Percentiles rank a stretch among this genome's conserved stretches.
Evolutionary conservation across 2,329 filamentous ascomycete genomes (phyloP).

Genomic region (Neurospora sp.): DNA sequence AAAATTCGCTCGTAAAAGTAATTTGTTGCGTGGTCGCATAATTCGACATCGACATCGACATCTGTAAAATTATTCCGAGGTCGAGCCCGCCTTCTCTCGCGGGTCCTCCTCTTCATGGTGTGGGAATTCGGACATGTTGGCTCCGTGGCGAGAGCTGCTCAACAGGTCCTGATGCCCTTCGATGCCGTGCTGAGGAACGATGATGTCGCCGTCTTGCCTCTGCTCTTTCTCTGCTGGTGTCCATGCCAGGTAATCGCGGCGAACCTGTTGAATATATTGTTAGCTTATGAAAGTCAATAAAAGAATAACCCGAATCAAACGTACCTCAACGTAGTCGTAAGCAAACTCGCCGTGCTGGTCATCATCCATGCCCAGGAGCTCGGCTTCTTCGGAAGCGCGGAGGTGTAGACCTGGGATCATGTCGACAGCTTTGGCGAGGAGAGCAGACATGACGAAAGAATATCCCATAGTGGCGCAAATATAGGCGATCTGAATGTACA

Average conservation of each 20-base stretch:
- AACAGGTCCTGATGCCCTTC: slow-evolving; percentile 55
- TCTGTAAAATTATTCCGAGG: neutral
- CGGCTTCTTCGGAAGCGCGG: slow-evolving; percentile 69
- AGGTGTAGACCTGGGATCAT: slow-evolving; percentile 68
- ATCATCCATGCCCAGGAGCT: slow-evolving; percentile 81
- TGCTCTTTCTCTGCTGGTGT: slow-evolving; percentile 64
- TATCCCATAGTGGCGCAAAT: slow-evolving; percentile 57
- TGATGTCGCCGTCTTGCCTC: slow-evolving; percentile 43
- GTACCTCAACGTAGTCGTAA: slow-evolving; percentile 76
- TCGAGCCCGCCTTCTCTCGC: neutral
- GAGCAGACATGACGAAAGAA: slow-evolving; percentile 61
- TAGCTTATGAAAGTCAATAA: neutral
- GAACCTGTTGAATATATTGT: slow-evolving; percentile 30
- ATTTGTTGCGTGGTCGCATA: neutral
- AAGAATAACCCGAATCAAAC: neutral
- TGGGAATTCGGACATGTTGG: neutral
- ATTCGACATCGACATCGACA: neutral
- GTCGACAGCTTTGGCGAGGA: slow-evolving; percentile 67
- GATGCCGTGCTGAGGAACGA: slow-evolving; percentile 63
- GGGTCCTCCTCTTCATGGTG: neutral
- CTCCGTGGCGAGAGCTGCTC: slow-evolving; percentile 9
- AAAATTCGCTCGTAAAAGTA: neutral
- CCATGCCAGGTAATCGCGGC: slow-evolving; percentile 81
- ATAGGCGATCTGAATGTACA: slow-evolving; percentile 75
- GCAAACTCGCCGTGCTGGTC: slow-evolving; percentile 86